A percentile compares a stretch with the other conserved stretches of the same genome.
Evolutionary conservation across 345 rosid genomes (phyloP).

Genomic region (Viola odorata): DNA sequence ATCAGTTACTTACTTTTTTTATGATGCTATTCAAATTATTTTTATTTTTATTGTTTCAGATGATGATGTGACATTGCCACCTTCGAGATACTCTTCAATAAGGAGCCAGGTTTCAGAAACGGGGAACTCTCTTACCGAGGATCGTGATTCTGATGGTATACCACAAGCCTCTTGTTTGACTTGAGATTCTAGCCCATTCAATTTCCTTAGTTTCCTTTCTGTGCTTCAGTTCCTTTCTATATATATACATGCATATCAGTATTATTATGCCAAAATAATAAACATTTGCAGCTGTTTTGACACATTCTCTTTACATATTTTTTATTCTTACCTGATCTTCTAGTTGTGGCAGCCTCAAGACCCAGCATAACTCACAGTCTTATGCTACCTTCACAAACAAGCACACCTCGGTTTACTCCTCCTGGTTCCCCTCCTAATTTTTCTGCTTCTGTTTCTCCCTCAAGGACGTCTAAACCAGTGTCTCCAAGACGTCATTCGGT

Average conservation of each 20-base stretch:
- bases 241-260: not conserved
- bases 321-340: constrained; percentile 2
- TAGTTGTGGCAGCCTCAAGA: constrained; percentile 35
- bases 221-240: not conserved
- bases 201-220: not conserved
- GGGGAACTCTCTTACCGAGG: constrained; percentile 40
- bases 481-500: constrained; percentile 75
- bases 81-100: constrained; percentile 47
- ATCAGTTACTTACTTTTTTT: too few relatives aligned
- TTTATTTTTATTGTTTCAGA: constrained; percentile 36
- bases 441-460: constrained; percentile 80
- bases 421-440: constrained; percentile 75
- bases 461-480: constrained; percentile 59
- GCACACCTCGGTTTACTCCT: constrained; percentile 77
- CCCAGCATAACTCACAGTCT: constrained; percentile 35
- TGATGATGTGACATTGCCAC: constrained; percentile 46
- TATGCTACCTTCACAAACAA: constrained; percentile 54
- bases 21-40: not conserved
- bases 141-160: constrained; percentile 51
- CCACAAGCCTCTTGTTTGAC: constrained; percentile 9
- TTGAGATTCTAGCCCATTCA: not conserved
- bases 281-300: too few relatives aligned
- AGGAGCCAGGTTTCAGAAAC: constrained; percentile 49
- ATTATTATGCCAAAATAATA: not conserved
- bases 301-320: not conserved